A percentile compares a stretch with the other conserved stretches of the same genome.
Evolutionary conservation across 1,139 yeast genomes (phyloP).

Genomic region (Debaryomyces sp.): DNA sequence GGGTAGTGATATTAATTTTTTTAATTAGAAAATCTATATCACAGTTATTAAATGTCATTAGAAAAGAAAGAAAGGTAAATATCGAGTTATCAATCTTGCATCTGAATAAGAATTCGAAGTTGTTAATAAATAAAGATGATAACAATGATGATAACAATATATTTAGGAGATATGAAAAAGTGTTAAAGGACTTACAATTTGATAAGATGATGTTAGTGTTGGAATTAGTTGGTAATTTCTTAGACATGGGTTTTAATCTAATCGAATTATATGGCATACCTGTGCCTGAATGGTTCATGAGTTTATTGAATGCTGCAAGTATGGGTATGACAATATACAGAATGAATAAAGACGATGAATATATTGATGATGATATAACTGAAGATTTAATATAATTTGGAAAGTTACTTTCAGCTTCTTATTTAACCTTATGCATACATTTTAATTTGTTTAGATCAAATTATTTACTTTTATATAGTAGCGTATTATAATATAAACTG

Average conservation of each 20-base stretch:
- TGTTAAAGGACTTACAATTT: conserved; percentile 45
- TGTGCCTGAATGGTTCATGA: conserved; percentile 51
- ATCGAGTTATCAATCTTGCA: conserved; percentile 39
- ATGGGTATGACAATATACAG: conserved; percentile 54
- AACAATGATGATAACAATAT: conserved; percentile 25
- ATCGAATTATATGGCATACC: conserved; percentile 42
- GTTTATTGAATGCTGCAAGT: conserved; percentile 43
- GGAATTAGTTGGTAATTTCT: conserved; percentile 47
- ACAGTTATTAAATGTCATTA: conserved; percentile 43
- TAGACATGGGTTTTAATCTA: conserved; percentile 45
- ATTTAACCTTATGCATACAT: not conserved
- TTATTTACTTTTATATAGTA: not conserved
- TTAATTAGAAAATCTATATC: conserved; percentile 47
- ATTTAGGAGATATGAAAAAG: conserved; percentile 41
- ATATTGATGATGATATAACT: conserved; percentile 48
- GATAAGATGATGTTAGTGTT: conserved; percentile 48
- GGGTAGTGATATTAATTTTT: conserved; percentile 48
- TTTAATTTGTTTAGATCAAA: not conserved
- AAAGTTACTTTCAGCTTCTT: not conserved
- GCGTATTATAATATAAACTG: not conserved
- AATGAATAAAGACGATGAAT: conserved; percentile 56
- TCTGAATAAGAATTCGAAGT: conserved; percentile 24
- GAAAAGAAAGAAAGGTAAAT: conserved; percentile 43
- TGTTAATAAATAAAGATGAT: conserved; percentile 20
- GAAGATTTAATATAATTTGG: conserved; percentile 40